Percentiles rank a stretch among this genome's conserved stretches.
Conservation (phyloP, 345 rosid species). For the Hirschfeldia incana region DNA sequence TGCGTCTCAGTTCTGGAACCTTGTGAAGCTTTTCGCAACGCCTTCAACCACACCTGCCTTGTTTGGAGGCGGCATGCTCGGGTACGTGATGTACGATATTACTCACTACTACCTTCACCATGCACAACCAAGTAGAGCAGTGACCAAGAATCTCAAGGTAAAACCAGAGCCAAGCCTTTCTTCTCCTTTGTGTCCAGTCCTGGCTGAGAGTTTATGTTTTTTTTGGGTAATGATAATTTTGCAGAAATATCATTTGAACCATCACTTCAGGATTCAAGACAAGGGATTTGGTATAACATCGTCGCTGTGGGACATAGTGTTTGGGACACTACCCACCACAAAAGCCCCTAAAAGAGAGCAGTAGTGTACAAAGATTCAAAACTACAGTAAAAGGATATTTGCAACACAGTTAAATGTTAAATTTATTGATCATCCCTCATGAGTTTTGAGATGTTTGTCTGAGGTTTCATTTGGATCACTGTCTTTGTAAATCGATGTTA, state of each 20-base stretch:
- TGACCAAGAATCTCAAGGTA: conserved; percentile 80
- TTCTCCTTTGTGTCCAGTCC: neutral
- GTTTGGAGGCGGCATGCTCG: conserved; percentile 86
- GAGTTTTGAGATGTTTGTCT: conserved; percentile 32
- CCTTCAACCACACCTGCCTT: conserved; percentile 77
- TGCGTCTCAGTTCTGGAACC: conserved; percentile 72
- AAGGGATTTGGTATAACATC: conserved; percentile 95
- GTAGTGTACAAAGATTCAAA: conserved; percentile 11
- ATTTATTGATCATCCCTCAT: conserved; percentile 14
- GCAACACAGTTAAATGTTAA: neutral
- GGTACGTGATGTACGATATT: conserved; percentile 85
- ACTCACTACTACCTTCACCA: conserved; percentile 96
- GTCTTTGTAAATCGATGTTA: conserved; percentile 33
- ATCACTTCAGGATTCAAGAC: conserved; percentile 86
- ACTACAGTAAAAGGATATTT: neutral
- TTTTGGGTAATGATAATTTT: neutral
- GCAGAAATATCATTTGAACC: conserved; percentile 95
- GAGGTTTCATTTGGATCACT: conserved; percentile 31
- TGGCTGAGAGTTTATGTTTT: neutral
- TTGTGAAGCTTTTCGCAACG: conserved; percentile 58
- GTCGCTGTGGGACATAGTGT: conserved; percentile 79
- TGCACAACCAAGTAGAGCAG: conserved; percentile 68
- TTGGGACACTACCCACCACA: conserved; percentile 73
- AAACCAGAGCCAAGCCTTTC: neutral
- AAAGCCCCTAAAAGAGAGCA: conserved; percentile 40